These are phyloP conservation scores for Coemansia sp. DNA, from an alignment of 371 early-diverging fungal species.

Conservation along the genomic window DNA sequence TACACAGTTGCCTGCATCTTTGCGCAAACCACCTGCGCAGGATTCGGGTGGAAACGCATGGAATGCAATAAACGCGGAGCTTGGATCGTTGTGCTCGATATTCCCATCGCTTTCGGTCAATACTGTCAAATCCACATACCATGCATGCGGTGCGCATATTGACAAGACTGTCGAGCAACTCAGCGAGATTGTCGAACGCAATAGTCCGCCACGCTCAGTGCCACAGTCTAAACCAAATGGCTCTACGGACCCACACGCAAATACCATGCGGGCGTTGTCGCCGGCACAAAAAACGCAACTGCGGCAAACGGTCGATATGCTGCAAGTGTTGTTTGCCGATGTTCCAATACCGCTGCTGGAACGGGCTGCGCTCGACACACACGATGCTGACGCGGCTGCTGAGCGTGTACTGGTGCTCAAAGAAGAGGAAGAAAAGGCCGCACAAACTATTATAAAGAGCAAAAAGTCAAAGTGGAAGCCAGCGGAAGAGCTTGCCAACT, in stretches of 20 bases:
- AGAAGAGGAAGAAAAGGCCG: neutral
- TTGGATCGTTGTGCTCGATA: conserved; percentile 23
- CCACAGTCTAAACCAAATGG: neutral
- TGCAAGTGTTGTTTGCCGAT: conserved; percentile 31
- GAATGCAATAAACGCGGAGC: conserved; percentile 24
- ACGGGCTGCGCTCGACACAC: conserved; percentile 13
- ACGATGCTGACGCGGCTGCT: conserved; percentile 23
- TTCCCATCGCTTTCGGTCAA: conserved; percentile 31
- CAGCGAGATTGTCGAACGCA: conserved; percentile 1
- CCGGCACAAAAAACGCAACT: neutral
- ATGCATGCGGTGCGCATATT: conserved; percentile 26
- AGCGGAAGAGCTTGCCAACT: conserved; percentile 15
- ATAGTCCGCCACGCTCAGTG: neutral
- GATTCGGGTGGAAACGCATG: conserved; percentile 26
- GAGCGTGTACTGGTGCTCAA: conserved; percentile 15
- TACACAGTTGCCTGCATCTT: neutral
- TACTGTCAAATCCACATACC: conserved; percentile 33
- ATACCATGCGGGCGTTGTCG: neutral
- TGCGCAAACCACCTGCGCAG: neutral
- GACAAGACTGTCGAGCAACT: conserved; percentile 11
- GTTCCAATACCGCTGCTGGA: conserved; percentile 5
- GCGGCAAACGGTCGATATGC: neutral
- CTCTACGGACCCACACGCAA: neutral
- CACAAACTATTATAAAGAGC: neutral
- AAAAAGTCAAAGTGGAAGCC: conserved; percentile 19